Evolutionary conservation across 345 rosid species (phyloP).

Genomic region (Eucalyptus regnans): DNA sequence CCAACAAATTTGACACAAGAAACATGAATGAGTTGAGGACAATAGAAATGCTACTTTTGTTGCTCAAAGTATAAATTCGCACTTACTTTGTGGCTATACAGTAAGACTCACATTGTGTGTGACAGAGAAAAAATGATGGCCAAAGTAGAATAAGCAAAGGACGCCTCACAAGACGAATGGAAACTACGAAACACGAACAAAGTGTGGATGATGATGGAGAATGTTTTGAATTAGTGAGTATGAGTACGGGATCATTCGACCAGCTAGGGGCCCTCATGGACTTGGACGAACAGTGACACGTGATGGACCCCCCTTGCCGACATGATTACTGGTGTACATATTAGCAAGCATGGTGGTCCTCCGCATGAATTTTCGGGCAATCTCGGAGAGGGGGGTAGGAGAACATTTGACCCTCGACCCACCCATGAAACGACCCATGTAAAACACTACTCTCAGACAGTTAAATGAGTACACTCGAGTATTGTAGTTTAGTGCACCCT

Average conservation of each 20-base stretch:
- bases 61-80: not conserved
- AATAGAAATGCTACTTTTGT: not conserved
- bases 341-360: not conserved
- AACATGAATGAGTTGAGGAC: not conserved
- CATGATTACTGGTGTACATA: not conserved
- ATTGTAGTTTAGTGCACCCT: not conserved
- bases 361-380: not conserved
- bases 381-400: not conserved
- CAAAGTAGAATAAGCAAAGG: not conserved
- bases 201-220: not conserved
- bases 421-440: not conserved
- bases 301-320: not conserved
- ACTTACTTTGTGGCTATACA: not conserved
- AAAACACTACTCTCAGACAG: not conserved
- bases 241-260: not conserved
- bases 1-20: not conserved
- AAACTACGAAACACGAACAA: not conserved
- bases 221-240: not conserved
- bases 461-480: not conserved
- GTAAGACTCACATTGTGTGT: not conserved
- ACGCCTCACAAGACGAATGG: not conserved
- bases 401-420: not conserved
- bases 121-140: not conserved
- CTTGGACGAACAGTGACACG: not conserved
- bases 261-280: not conserved